Evolutionary conservation across 352 stramenopile genomes (phyloP).

Genomic region (Pythium coloratum): DNA sequence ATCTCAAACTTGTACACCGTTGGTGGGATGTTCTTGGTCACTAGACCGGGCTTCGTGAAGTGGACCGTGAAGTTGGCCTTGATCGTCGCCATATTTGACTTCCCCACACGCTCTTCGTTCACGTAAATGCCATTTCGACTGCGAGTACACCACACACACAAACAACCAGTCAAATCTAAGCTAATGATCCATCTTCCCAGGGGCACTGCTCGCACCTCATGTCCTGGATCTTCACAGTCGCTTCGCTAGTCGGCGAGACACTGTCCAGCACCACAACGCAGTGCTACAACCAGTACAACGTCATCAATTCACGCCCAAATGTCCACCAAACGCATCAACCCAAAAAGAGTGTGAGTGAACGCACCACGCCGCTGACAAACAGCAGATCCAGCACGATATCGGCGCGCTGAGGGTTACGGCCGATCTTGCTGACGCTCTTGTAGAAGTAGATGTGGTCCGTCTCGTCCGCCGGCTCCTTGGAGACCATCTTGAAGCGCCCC

Average conservation of each 20-base stretch:
- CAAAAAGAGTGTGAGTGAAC: constrained; percentile 11
- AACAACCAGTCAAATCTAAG: neutral
- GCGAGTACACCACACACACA: neutral
- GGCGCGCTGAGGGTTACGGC: constrained; percentile 44
- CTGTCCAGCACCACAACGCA: constrained; percentile 50
- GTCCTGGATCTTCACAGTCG: constrained; percentile 47
- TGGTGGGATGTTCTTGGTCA: constrained; percentile 35
- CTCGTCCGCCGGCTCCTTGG: constrained; percentile 48
- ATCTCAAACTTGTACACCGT: constrained; percentile 71
- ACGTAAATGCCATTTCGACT: constrained; percentile 75
- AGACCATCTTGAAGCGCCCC: constrained; percentile 66
- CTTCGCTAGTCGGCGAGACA: constrained; percentile 25
- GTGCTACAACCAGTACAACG: constrained; percentile 36
- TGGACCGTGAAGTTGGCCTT: constrained; percentile 55
- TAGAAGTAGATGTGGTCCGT: constrained; percentile 69
- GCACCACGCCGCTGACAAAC: constrained; percentile 71
- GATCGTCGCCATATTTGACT: constrained; percentile 33
- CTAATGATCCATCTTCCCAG: neutral
- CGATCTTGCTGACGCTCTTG: constrained; percentile 44
- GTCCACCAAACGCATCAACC: neutral
- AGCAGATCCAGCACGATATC: constrained; percentile 54
- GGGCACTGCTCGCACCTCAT: constrained; percentile 42
- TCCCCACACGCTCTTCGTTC: constrained; percentile 59
- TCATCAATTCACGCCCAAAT: neutral
- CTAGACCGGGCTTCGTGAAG: constrained; percentile 63